Evolutionary conservation across 192 early-diverging fungal genomes (phyloP).

Genomic region (Obelidium mucronatum): DNA sequence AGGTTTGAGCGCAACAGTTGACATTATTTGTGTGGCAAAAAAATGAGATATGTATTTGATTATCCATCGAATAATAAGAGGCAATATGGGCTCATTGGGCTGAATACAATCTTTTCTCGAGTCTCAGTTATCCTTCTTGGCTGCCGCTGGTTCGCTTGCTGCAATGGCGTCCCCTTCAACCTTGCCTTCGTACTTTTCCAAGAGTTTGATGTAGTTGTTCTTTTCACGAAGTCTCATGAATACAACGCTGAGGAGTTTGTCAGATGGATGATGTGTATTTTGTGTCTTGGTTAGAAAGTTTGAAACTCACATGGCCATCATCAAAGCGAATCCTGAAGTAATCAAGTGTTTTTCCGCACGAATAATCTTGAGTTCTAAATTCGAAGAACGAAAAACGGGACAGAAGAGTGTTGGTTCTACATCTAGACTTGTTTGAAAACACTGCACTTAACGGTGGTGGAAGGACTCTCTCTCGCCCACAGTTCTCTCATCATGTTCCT

Average conservation of each 20-base stretch:
- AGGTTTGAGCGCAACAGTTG: background rate
- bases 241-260: background rate
- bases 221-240: slow-evolving; percentile 13
- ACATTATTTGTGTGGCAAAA: too few species aligned
- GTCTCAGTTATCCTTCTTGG: too few species aligned
- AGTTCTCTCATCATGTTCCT: background rate
- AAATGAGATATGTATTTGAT: too few species aligned
- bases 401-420: background rate
- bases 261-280: background rate
- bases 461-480: background rate
- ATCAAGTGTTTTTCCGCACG: slow-evolving; percentile 27
- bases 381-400: background rate
- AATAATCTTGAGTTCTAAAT: slow-evolving; percentile 6
- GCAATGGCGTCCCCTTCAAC: too few species aligned
- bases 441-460: slow-evolving; percentile 15
- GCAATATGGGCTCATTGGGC: too few species aligned
- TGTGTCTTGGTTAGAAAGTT: background rate
- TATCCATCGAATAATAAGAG: too few species aligned
- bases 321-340: slow-evolving; percentile 9
- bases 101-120: too few species aligned
- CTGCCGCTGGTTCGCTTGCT: too few species aligned
- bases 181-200: too few species aligned
- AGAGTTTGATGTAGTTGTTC: too few species aligned
- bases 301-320: slow-evolving; percentile 28
- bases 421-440: too few species aligned